These are phyloP conservation scores for Debaryomyces robertsiae DNA, from an alignment of 1,139 yeast species.

Conservation along the genomic window DNA sequence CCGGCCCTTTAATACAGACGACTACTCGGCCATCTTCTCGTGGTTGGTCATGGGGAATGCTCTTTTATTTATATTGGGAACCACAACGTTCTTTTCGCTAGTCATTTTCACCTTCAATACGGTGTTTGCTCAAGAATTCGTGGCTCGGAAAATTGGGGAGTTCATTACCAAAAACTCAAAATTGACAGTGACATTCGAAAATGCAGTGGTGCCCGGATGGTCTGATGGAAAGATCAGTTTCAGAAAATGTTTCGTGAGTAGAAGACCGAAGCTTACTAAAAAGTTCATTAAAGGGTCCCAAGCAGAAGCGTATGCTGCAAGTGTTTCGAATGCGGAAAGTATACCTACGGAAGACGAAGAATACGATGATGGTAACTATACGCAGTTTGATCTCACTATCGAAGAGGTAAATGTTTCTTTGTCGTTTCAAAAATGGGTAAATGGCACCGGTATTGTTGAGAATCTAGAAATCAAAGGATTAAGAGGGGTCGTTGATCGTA, in stretches of 20 bases:
- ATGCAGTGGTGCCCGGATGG: slow-evolving; percentile 96
- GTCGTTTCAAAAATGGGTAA: slow-evolving; percentile 83
- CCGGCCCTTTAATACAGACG: slow-evolving; percentile 83
- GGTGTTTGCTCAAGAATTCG: slow-evolving; percentile 85
- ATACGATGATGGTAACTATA: slow-evolving; percentile 87
- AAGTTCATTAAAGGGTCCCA: slow-evolving; percentile 74
- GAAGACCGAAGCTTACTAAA: slow-evolving; percentile 65
- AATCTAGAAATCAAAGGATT: slow-evolving; percentile 82
- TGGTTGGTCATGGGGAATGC: slow-evolving; percentile 91
- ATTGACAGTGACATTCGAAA: slow-evolving; percentile 86
- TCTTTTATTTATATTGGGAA: slow-evolving; percentile 73
- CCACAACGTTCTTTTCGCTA: slow-evolving; percentile 85
- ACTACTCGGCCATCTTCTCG: slow-evolving; percentile 82
- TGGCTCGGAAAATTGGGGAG: slow-evolving; percentile 81
- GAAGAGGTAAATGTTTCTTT: slow-evolving; percentile 82
- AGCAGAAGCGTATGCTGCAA: slow-evolving; percentile 60
- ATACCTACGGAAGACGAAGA: slow-evolving; percentile 31
- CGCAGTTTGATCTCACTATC: slow-evolving; percentile 89
- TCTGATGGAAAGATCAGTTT: slow-evolving; percentile 82
- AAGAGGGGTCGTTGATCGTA: slow-evolving; percentile 88
- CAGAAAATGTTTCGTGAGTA: slow-evolving; percentile 81
- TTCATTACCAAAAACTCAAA: slow-evolving; percentile 82
- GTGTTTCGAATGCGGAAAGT: slow-evolving; percentile 18
- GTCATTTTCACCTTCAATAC: slow-evolving; percentile 80
- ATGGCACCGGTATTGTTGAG: slow-evolving; percentile 84